These are phyloP conservation scores for Plasmodium billcollinsi DNA, from an alignment of 169 alveolate species.

Conservation along the genomic window DNA sequence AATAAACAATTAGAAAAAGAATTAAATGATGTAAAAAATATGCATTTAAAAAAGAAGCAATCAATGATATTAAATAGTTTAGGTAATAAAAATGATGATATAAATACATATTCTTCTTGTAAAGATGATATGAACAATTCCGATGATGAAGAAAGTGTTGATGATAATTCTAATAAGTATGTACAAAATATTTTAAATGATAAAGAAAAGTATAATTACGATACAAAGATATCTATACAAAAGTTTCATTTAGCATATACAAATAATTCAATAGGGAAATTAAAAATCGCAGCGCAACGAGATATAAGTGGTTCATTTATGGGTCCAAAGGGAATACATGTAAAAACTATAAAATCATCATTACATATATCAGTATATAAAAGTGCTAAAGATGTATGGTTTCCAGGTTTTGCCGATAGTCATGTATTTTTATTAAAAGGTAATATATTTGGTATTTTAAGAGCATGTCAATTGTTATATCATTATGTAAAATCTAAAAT, in stretches of 20 bases:
- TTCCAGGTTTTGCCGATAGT: slow-evolving; percentile 73
- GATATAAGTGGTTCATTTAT: slow-evolving; percentile 67
- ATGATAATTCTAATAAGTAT: slow-evolving; percentile 23
- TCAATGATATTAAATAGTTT: slow-evolving; percentile 26
- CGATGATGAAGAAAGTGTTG: slow-evolving; percentile 31
- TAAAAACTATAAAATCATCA: slow-evolving; percentile 60
- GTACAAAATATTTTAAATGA: slow-evolving; percentile 51
- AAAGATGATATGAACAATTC: slow-evolving; percentile 60
- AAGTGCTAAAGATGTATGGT: slow-evolving; percentile 74
- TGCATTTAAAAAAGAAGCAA: slow-evolving; percentile 58
- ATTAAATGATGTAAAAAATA: slow-evolving; percentile 45
- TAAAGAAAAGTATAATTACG: slow-evolving; percentile 54
- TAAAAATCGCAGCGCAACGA: slow-evolving; percentile 65
- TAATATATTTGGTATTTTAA: slow-evolving; percentile 68
- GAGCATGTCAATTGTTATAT: slow-evolving; percentile 61
- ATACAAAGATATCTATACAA: slow-evolving; percentile 54
- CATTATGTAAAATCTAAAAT: slow-evolving; percentile 68
- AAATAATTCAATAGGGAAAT: slow-evolving; percentile 56
- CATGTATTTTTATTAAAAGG: slow-evolving; percentile 68
- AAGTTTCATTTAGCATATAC: slow-evolving; percentile 66
- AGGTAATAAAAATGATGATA: slow-evolving; percentile 36
- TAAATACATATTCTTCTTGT: slow-evolving; percentile 41
- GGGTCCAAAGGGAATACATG: slow-evolving; percentile 70
- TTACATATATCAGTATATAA: slow-evolving; percentile 56
- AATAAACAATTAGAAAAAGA: slow-evolving; percentile 59